A percentile compares a stretch with the other conserved stretches of the same genome.
Conservation (phyloP, 805 yeast genomes). For the Candida michaelii region DNA sequence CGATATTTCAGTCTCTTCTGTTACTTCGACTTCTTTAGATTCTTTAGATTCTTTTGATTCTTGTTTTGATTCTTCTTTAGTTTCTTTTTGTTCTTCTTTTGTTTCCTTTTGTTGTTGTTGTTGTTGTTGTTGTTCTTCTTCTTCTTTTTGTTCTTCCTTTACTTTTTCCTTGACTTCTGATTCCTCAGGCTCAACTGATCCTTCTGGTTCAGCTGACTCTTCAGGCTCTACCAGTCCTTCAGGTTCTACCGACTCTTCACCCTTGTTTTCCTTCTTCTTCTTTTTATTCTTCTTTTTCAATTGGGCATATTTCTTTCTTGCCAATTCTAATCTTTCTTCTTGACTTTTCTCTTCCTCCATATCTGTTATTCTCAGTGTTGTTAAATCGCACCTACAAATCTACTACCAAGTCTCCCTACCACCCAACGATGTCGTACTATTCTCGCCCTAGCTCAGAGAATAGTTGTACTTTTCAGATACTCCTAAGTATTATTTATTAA, state of each 20-base stretch:
- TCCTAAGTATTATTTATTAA: too few relatives aligned
- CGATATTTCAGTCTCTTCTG: slow-evolving; percentile 7
- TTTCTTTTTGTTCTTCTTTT: slow-evolving; percentile 7
- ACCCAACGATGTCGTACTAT: too few relatives aligned
- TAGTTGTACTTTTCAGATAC: too few relatives aligned
- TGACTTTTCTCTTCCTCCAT: slow-evolving; percentile 34
- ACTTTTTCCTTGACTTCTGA: not conserved
- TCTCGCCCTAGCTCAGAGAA: too few relatives aligned
- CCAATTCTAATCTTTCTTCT: slow-evolving; percentile 69
- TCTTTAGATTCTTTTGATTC: too few relatives aligned
- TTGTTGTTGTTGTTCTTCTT: slow-evolving; percentile 4
- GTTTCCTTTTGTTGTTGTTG: not conserved
- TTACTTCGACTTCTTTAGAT: not conserved
- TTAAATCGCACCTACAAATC: too few relatives aligned
- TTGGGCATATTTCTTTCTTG: slow-evolving; percentile 71
- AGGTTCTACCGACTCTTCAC: slow-evolving; percentile 6
- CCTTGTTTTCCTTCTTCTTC: slow-evolving; percentile 17
- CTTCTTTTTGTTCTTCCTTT: slow-evolving; percentile 6
- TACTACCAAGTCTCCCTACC: too few relatives aligned
- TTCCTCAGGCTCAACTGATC: slow-evolving; percentile 3
- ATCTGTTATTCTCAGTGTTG: not conserved
- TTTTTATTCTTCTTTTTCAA: slow-evolving; percentile 56
- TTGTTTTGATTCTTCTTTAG: not conserved
- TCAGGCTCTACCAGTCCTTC: slow-evolving; percentile 15
- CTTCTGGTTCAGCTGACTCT: slow-evolving; percentile 1